Conservation (phyloP, 2,329 filamentous ascomycete genomes). For the Talaromyces rugulosus region DNA sequence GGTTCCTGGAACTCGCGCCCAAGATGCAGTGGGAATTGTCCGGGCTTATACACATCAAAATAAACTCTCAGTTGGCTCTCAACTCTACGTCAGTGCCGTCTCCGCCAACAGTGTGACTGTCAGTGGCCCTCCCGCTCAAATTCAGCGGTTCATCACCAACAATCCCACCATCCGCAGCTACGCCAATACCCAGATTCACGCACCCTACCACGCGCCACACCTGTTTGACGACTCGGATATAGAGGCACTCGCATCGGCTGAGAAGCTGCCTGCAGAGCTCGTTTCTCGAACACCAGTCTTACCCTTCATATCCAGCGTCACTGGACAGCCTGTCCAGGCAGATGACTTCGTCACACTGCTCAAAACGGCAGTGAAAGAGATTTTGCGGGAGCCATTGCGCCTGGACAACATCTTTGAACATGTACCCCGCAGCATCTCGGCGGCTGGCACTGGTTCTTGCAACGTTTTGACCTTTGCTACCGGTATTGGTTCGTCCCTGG, state of each 20-base stretch:
- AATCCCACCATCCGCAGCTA: neutral
- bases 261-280: neutral
- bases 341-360: slow-evolving; percentile 27
- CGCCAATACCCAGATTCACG: slow-evolving; percentile 49
- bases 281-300: neutral
- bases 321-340: slow-evolving; percentile 25
- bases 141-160: neutral
- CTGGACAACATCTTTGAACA: slow-evolving; percentile 32
- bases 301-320: slow-evolving; percentile 28
- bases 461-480: neutral
- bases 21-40: neutral
- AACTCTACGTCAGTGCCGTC: slow-evolving; percentile 55
- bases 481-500: neutral
- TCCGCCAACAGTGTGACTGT: slow-evolving; percentile 57
- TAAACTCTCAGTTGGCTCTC: neutral
- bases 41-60: neutral
- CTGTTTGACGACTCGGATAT: slow-evolving; percentile 35
- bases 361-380: slow-evolving; percentile 29
- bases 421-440: neutral
- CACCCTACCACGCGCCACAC: slow-evolving; percentile 56
- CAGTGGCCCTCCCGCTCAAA: slow-evolving; percentile 48
- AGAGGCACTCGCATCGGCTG: neutral
- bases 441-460: neutral
- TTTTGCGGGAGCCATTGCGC: slow-evolving; percentile 32
- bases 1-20: neutral